phyloP scores from a whole-genome alignment of 352 stramenopile species.

The Globisporangium barbulae region DNA sequence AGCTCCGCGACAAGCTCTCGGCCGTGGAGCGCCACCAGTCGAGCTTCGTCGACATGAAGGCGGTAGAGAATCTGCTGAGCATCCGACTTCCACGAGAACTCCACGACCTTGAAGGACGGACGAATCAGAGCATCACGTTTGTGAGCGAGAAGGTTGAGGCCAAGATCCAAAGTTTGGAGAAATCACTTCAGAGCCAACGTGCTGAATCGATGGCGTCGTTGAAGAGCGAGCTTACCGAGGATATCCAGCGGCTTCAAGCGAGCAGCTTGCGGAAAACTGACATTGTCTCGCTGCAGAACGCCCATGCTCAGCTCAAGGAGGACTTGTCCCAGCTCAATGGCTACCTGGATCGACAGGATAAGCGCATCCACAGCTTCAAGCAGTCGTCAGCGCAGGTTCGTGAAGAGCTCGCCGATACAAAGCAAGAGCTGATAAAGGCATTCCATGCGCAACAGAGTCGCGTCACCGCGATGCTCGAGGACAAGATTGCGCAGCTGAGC shows the following conservation, averaged over 20 bases:
- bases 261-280: conserved; percentile 48
- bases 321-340: conserved; percentile 53
- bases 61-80: conserved; percentile 61
- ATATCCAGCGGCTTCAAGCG: conserved; percentile 52
- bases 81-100: conserved; percentile 67
- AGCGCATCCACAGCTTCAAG: conserved; percentile 56
- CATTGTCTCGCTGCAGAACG: conserved; percentile 45
- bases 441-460: conserved; percentile 50
- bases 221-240: conserved; percentile 55
- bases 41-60: conserved; percentile 55
- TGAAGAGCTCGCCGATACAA: conserved; percentile 52
- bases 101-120: conserved; percentile 64
- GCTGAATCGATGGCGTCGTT: conserved; percentile 45
- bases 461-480: conserved; percentile 40
- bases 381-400: conserved; percentile 35
- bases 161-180: conserved; percentile 57
- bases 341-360: conserved; percentile 62
- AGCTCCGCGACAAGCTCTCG: conserved; percentile 49
- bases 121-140: conserved; percentile 51
- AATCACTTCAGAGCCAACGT: conserved; percentile 42
- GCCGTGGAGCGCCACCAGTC: conserved; percentile 50
- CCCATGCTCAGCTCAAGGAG: conserved; percentile 59
- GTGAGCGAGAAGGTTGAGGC: conserved; percentile 68
- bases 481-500: conserved; percentile 46
- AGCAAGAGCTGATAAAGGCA: conserved; percentile 54